Base-by-base conservation (phyloP, 2,329 filamentous ascomycete genomes). In the Penicillium sp. region DNA sequence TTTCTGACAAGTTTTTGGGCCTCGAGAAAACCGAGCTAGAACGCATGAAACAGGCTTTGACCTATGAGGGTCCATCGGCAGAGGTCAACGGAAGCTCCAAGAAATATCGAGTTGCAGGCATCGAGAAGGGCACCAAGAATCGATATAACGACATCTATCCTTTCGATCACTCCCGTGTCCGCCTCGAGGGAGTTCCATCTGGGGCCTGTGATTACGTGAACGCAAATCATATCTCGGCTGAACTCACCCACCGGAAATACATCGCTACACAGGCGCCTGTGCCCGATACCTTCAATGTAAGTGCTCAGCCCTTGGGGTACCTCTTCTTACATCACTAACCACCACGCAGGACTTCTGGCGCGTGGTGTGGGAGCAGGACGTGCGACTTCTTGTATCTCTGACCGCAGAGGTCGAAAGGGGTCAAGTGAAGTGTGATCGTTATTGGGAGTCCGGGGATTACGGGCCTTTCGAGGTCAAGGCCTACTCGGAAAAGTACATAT, bases 91-190 rank as follows among this genome's bases (percentile, higher is more conserved):
- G 72, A 0, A 67, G 75, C 1, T 70, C 77, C 36, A 74, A 75
- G 21, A 70, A 62, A 44, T 84, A 95, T 7, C 88, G 91, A 64
- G 86, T 99, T 48, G 94, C 90, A 0, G 94, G 94, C 7, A 89
- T 99, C 29, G 94, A 99, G 67, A 94, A 97, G 72, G 94, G 94
- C 7, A 86, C 82, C 16, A 97, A 97, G 78, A 99, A 99, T 66
- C 85, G 94, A 8, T 99, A 99, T 78, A 97, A 97, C 77, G 95
- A 97, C 64, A 97, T 97, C 52, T 87, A 96, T 75, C 94, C 94
- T 0, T 99, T 95, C 70, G 93, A 97, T 68, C 94, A 99, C 73
- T 87, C 91, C 2, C 82, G 94, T 55, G 94, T 99, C 50, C 91
- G 85, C 61, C 75, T 99, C 44, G 82, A 89, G 61, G 84, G 85